Base-by-base conservation (phyloP, 169 alveolate species). In the Theileria equi region DNA sequence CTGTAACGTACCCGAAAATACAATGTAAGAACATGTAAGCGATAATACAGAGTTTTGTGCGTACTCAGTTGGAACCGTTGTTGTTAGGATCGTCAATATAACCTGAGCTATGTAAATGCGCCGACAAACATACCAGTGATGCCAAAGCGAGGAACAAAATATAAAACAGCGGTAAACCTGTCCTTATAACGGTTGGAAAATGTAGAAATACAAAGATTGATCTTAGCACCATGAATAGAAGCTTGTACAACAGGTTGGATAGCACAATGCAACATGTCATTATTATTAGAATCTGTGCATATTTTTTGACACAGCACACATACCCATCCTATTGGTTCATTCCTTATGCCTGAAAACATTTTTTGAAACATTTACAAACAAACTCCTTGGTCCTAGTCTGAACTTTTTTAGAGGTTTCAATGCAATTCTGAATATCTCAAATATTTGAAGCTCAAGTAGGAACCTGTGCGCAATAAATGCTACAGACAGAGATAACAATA, bases 301-400 rank as follows among this genome's bases (percentile, higher is more conserved):
- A 25, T 8, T 26, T 17, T 16, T 44, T 11, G 19, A 5, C 5
- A 32, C 28, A 16, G 13, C 17, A 13, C 29, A 45, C 35, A 10
- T 68, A 77, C 86, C 86, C 86, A 77, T 40, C 86, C 86, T 16
- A 77, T 62, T 5, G 86, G 86, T 44, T 77, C 81, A 67, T 77
- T 66, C 38, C 77, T 29, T 8, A 77, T 49, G 38, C 44, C 86
- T 77, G 47, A 13, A 11, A 21, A 28, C 4, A 17, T 0, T n/a
- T 57, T 29, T 0, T 44, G 10, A 43, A 38, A n/a, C 16, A 21
- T 2, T 11, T 5, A 36, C 13, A 0, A 50, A 61, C 86, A 5
- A 48, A 77, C 86, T 50, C 21, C 69, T 49, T 5, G 77, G 73
- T 11, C 74, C 55, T 16, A 77, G 23, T 11, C 78, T 65, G 21